These are phyloP conservation scores for Ustilago sp. DNA, from an alignment of 1,284 basidiomycete genomes.

Conservation along the genomic window DNA sequence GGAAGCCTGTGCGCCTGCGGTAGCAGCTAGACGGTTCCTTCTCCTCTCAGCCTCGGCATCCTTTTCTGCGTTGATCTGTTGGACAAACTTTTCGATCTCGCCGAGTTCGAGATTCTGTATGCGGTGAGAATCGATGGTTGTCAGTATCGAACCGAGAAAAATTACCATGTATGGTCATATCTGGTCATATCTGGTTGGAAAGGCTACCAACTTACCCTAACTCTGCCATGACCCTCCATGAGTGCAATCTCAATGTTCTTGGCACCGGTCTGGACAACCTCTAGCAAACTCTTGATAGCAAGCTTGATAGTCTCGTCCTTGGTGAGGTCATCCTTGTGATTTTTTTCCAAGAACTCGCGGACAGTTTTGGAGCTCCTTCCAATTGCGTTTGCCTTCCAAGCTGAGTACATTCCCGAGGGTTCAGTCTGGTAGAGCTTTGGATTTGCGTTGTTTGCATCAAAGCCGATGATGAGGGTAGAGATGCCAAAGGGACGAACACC, in stretches of 20 bases:
- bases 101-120: slow-evolving; percentile 55
- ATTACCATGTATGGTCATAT: background rate
- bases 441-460: slow-evolving; percentile 89
- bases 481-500: slow-evolving; percentile 98
- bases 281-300: slow-evolving; percentile 92
- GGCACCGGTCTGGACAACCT: slow-evolving; percentile 98
- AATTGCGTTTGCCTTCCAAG: slow-evolving; percentile 99
- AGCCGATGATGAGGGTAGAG: slow-evolving; percentile 95
- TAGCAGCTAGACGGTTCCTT: slow-evolving; percentile 65
- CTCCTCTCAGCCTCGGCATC: slow-evolving; percentile 68
- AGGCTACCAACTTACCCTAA: slow-evolving; percentile 26
- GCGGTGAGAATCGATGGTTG: background rate
- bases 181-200: too few relatives aligned
- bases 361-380: slow-evolving; percentile 98
- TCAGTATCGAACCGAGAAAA: background rate
- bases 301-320: slow-evolving; percentile 93
- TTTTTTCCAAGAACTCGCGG: slow-evolving; percentile 98
- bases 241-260: slow-evolving; percentile 76
- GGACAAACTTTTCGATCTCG: slow-evolving; percentile 67
- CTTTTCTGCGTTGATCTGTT: slow-evolving; percentile 66
- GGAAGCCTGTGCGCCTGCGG: slow-evolving; percentile 64
- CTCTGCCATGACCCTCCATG: slow-evolving; percentile 64
- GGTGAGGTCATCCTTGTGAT: slow-evolving; percentile 89
- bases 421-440: slow-evolving; percentile 97
- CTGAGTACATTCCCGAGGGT: slow-evolving; percentile 93